Conservation (phyloP, 495 filamentous ascomycete species). For the Podospora fimiseda region DNA sequence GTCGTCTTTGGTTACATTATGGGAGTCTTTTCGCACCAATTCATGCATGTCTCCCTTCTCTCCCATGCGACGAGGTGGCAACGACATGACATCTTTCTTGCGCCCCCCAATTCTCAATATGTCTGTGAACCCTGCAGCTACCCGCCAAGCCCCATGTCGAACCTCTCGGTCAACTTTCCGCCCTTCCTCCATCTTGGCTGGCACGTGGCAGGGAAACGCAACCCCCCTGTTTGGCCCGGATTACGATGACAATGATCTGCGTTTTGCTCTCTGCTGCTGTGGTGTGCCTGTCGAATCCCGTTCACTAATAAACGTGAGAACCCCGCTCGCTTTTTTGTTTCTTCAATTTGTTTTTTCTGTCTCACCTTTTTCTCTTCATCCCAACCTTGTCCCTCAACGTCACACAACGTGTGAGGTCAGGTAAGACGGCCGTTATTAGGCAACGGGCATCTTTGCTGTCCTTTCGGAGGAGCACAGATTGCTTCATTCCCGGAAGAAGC, state of each 20-base stretch:
- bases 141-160: too few species aligned
- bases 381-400: constrained; percentile 1
- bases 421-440: not conserved
- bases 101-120: too few species aligned
- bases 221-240: not conserved
- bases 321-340: not conserved
- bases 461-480: not conserved
- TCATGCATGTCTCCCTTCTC: too few species aligned
- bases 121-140: too few species aligned
- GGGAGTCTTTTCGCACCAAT: too few species aligned
- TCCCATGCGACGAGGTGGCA: too few species aligned
- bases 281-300: constrained; percentile 1
- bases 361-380: too few species aligned
- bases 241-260: too few species aligned
- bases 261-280: not conserved
- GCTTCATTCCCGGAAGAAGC: not conserved
- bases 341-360: not conserved
- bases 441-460: not conserved
- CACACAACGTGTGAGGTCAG: not conserved
- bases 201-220: constrained; percentile 12
- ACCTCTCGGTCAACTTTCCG: constrained; percentile 5
- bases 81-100: too few species aligned
- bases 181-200: not conserved
- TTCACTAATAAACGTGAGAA: not conserved
- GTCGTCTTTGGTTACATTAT: too few species aligned